Conservation (phyloP, 2,329 filamentous ascomycete species). For the Alternaria incomplexa region DNA sequence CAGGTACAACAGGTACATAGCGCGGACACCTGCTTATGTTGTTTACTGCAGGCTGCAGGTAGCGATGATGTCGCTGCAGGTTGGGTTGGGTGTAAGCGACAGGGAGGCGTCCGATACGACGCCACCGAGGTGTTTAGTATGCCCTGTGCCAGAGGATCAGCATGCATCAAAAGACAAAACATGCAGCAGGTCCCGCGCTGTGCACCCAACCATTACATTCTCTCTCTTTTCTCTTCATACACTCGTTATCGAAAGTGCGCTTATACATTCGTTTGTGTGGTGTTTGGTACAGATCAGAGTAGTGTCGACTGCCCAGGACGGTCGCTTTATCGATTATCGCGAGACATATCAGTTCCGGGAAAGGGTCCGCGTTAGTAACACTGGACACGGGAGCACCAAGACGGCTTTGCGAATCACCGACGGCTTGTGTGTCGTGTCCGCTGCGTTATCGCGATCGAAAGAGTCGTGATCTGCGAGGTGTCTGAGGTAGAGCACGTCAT, state of each 20-base stretch:
- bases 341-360: slow-evolving; percentile 14
- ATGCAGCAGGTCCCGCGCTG: slow-evolving; percentile 20
- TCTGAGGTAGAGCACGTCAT: slow-evolving; percentile 5
- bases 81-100: slow-evolving; percentile 5
- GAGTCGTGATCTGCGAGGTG: neutral
- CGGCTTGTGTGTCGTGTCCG: neutral
- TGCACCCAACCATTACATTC: slow-evolving; percentile 22
- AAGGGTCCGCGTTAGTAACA: slow-evolving; percentile 16
- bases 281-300: neutral
- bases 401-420: slow-evolving; percentile 4
- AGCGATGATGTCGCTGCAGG: neutral
- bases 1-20: neutral
- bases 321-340: slow-evolving; percentile 11
- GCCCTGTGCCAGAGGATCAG: slow-evolving; percentile 39
- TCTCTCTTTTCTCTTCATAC: slow-evolving; percentile 24
- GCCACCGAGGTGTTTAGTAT: slow-evolving; percentile 32
- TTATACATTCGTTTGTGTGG: slow-evolving; percentile 19
- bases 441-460: slow-evolving; percentile 1
- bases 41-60: neutral
- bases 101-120: slow-evolving; percentile 11
- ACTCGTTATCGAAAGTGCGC: slow-evolving; percentile 27
- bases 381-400: slow-evolving; percentile 19
- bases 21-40: slow-evolving; percentile 9
- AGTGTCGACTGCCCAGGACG: slow-evolving; percentile 1
- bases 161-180: slow-evolving; percentile 31